Conservation (phyloP, 164 flowering plant species). For the Stephania cephalantha region DNA sequence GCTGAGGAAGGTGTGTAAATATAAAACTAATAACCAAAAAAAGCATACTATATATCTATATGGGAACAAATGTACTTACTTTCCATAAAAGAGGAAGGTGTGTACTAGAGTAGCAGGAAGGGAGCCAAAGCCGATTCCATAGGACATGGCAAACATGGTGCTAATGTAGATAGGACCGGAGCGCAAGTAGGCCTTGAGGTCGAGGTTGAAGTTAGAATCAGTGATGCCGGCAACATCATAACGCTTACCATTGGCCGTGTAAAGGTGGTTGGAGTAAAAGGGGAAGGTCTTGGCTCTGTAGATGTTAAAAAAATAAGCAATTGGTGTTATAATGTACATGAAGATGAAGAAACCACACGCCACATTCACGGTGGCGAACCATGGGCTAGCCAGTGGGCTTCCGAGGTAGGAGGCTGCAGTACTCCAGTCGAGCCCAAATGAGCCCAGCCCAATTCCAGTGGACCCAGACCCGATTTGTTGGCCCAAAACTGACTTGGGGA, state of each 20-base stretch:
- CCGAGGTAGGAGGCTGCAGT: conserved; percentile 61
- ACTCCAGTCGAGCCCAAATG: conserved; percentile 70
- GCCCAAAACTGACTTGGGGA: conserved; percentile 44
- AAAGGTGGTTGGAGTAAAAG: conserved; percentile 47
- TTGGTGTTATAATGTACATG: conserved; percentile 60
- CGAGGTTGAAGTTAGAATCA: conserved; percentile 50
- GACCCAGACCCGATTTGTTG: conserved; percentile 79
- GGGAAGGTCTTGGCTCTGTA: conserved; percentile 71
- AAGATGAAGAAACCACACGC: conserved; percentile 52
- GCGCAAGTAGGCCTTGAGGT: conserved; percentile 43
- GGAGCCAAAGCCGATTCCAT: conserved; percentile 18
- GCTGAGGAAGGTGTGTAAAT: no score
- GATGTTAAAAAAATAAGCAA: conserved; percentile 55
- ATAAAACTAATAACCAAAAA: no score
- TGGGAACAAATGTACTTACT: neutral
- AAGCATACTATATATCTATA: no score
- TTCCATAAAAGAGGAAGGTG: conserved; percentile 12
- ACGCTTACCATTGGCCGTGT: conserved; percentile 36
- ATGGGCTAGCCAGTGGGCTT: conserved; percentile 80
- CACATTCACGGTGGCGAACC: conserved; percentile 83
- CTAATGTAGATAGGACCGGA: conserved; percentile 44
- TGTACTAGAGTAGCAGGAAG: conserved; percentile 38
- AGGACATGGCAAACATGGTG: conserved; percentile 14
- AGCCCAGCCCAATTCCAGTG: conserved; percentile 56
- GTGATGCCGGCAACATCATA: conserved; percentile 52